Base-by-base conservation (phyloP, 495 filamentous ascomycete genomes). In the Penicillium soppii region DNA sequence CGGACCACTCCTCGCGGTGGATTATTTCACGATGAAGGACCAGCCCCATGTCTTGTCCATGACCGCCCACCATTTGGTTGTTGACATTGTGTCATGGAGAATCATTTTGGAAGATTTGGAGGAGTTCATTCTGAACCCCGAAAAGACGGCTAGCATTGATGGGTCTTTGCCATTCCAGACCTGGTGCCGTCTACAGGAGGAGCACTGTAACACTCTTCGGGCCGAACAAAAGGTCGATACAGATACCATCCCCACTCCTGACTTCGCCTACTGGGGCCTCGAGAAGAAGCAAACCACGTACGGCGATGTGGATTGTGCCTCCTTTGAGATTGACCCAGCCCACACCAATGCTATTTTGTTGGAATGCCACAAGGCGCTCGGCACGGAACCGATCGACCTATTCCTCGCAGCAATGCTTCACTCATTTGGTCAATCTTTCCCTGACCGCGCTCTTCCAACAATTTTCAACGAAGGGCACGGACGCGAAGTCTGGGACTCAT, bases 21-120 rank as follows among this genome's bases (percentile, higher is more conserved):
- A 79, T 36, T 50, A 77, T 23, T 81, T 88, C 5, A 54, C 71
- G 20, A 73, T 78, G 7, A 43, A 62, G 9, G 66, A 67, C 9
- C 74, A 50, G 35, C 19, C 40, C 16, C 47, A 79, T 30, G 56
- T 84, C 7, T 52, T 89, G n/a, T 87, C 85, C 23, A 69, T 90
- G 60, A 74, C 77, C 7, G 84, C 78, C 2, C 86, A 89, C 56
- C 87, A 89, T 53, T 64, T 88, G 1, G 83, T 85, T 3, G 76
- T 89, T 23, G 87, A 90, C 51, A 78, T 87, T 23, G 80, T 85
- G 7, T 89, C 87, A 0, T 89, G 85, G 86, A 73, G 80, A 16
- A 74, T 87, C 16, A 81, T 90, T 7, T 70, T 86, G 12, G 74
- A 85, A 42, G 87, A 90, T 43, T 50, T 89, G 32, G 85, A 88